Conservation (phyloP, 371 early-diverging fungal genomes). For the Entomophthora muscae region DNA sequence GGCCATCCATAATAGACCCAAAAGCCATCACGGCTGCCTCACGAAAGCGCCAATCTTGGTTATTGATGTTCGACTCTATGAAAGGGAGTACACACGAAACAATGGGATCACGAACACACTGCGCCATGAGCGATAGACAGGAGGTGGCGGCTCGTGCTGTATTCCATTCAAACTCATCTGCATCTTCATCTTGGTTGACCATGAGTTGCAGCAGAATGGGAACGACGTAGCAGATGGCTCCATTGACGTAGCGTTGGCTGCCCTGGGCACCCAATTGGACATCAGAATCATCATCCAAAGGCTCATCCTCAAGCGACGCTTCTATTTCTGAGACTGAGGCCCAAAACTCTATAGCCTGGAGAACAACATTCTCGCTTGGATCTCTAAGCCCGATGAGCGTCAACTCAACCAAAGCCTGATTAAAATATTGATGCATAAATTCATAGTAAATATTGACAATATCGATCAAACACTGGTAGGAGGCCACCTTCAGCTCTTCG, state of each 20-base stretch:
- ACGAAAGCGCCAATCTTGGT: conserved; percentile 74
- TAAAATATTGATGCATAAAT: conserved; percentile 86
- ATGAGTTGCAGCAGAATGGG: conserved; percentile 74
- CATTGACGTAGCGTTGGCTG: conserved; percentile 54
- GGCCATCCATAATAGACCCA: conserved; percentile 92
- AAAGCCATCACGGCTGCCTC: conserved; percentile 97
- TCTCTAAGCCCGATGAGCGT: conserved; percentile 80
- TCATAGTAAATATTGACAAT: conserved; percentile 92
- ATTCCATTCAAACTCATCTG: conserved; percentile 96
- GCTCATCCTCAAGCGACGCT: conserved; percentile 40
- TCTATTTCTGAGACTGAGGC: conserved; percentile 94
- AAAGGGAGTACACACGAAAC: conserved; percentile 72
- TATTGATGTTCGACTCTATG: conserved; percentile 66
- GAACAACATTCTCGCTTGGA: conserved; percentile 63
- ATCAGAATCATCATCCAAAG: conserved; percentile 29
- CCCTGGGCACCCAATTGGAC: conserved; percentile 31
- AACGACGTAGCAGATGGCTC: conserved; percentile 54
- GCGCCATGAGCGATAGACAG: conserved; percentile 73
- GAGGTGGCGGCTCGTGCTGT: conserved; percentile 93
- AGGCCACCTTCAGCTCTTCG: conserved; percentile 54
- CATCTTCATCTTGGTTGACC: conserved; percentile 89
- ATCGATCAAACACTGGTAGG: conserved; percentile 87
- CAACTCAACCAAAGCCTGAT: conserved; percentile 79
- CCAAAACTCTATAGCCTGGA: conserved; percentile 98
- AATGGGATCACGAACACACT: conserved; percentile 55